Evolutionary conservation across 345 rosid genomes (phyloP).

Genomic region (thale cress (Arabidopsis thaliana)): DNA sequence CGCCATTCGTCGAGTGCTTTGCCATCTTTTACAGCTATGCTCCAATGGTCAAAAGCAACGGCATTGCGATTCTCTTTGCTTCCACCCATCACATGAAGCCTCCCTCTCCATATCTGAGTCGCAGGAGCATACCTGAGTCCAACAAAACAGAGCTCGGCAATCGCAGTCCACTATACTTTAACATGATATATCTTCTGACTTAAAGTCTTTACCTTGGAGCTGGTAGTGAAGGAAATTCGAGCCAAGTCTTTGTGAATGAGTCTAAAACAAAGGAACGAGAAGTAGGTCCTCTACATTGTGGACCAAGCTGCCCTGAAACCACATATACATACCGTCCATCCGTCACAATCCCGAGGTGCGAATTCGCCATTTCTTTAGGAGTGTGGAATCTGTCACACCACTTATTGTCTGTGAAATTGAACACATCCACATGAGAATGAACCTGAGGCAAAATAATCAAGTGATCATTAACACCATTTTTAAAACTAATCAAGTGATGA

Average conservation of each 20-base stretch:
- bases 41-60: conserved; percentile 81
- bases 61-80: conserved; percentile 86
- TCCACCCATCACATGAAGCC: conserved; percentile 94
- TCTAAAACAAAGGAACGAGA: conserved; percentile 65
- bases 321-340: conserved; percentile 76
- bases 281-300: conserved; percentile 77
- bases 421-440: conserved; percentile 87
- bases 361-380: conserved; percentile 83
- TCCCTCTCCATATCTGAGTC: conserved; percentile 90
- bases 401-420: conserved; percentile 61
- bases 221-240: conserved; percentile 64
- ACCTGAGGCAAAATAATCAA: conserved; percentile 51
- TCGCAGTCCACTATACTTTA: background rate
- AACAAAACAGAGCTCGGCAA: background rate
- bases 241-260: conserved; percentile 65
- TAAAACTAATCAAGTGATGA: background rate
- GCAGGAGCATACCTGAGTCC: conserved; percentile 83
- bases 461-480: background rate
- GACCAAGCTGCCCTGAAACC: conserved; percentile 79
- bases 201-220: conserved; percentile 63
- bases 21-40: conserved; percentile 80
- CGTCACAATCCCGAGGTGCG: conserved; percentile 76
- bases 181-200: background rate
- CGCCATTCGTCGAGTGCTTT: conserved; percentile 70
- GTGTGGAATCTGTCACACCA: conserved; percentile 68